Percentiles rank a stretch among this genome's conserved stretches.
These are phyloP conservation scores for Aotearoamyces nothofagi DNA, from an alignment of 2,329 filamentous ascomycete genomes.

Conservation along the genomic window DNA sequence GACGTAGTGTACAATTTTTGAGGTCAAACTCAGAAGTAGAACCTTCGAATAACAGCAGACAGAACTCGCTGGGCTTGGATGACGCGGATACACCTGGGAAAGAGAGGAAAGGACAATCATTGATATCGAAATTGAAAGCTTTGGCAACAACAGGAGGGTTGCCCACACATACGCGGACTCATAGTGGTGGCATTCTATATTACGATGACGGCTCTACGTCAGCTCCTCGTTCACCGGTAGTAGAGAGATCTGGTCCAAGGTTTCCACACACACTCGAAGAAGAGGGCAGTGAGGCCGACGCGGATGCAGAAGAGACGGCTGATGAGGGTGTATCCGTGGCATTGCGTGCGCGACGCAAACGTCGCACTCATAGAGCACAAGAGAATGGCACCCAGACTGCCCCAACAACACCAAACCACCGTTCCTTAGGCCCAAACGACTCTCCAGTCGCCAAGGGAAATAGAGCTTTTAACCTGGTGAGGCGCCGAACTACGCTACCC, in stretches of 20 bases:
- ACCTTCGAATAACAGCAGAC: slow-evolving; percentile 36
- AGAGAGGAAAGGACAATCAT: slow-evolving; percentile 44
- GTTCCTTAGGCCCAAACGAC: slow-evolving; percentile 9
- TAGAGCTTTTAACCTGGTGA: slow-evolving; percentile 35
- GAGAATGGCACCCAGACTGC: slow-evolving; percentile 39
- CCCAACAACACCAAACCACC: slow-evolving; percentile 45
- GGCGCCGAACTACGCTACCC: slow-evolving; percentile 50
- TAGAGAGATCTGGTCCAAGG: slow-evolving; percentile 27
- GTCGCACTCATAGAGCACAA: slow-evolving; percentile 41
- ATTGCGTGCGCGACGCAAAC: slow-evolving; percentile 43
- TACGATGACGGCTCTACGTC: slow-evolving; percentile 23
- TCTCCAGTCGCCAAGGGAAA: slow-evolving; percentile 11
- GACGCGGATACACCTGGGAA: slow-evolving; percentile 45
- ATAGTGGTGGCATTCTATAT: slow-evolving; percentile 18
- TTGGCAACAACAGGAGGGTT: slow-evolving; percentile 38
- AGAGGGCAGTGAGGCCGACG: slow-evolving; percentile 55
- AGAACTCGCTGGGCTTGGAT: slow-evolving; percentile 42
- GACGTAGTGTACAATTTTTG: slow-evolving; percentile 65
- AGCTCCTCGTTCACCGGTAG: slow-evolving; percentile 31
- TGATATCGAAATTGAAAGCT: slow-evolving; percentile 69
- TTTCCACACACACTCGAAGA: slow-evolving; percentile 38
- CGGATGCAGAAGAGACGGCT: slow-evolving; percentile 74
- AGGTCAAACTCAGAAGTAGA: slow-evolving; percentile 30
- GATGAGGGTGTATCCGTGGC: slow-evolving; percentile 48
- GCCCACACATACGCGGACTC: slow-evolving; percentile 28